Conservation (phyloP, 2,329 filamentous ascomycete species). For the Magnaporthiopsis poae region DNA sequence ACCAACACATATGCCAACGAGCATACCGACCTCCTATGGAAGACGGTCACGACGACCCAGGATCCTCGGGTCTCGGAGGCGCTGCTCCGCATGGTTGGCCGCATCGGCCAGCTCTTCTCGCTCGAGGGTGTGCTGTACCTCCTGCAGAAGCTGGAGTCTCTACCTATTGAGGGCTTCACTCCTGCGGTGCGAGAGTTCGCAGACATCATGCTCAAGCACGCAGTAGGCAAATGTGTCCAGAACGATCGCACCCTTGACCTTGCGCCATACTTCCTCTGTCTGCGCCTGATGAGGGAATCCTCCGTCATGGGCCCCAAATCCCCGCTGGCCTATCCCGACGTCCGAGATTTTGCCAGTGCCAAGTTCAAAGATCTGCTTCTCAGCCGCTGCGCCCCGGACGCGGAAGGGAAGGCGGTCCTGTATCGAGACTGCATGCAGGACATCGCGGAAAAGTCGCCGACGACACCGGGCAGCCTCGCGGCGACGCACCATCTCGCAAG, state of each 20-base stretch:
- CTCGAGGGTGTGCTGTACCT: constrained; percentile 50
- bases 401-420: constrained; percentile 49
- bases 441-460: constrained; percentile 51
- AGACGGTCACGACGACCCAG: constrained; percentile 67
- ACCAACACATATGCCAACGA: constrained; percentile 60
- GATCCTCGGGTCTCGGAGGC: constrained; percentile 79
- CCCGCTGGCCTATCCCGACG: constrained; percentile 47
- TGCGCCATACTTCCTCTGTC: constrained; percentile 40
- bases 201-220: constrained; percentile 42
- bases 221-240: constrained; percentile 33
- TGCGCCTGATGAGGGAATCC: constrained; percentile 64
- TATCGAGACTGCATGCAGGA: constrained; percentile 59
- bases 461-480: constrained; percentile 64
- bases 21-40: constrained; percentile 76
- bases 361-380: constrained; percentile 52
- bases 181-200: constrained; percentile 52
- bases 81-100: constrained; percentile 55
- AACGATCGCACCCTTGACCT: constrained; percentile 21
- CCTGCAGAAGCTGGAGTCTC: constrained; percentile 57
- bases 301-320: constrained; percentile 45
- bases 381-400: constrained; percentile 38
- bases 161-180: constrained; percentile 56
- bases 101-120: constrained; percentile 39
- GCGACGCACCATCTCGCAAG: constrained; percentile 39
- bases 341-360: constrained; percentile 53